Evolutionary conservation across 2,329 filamentous ascomycete species (phyloP).

Genomic region (Escovopsis sp.): DNA sequence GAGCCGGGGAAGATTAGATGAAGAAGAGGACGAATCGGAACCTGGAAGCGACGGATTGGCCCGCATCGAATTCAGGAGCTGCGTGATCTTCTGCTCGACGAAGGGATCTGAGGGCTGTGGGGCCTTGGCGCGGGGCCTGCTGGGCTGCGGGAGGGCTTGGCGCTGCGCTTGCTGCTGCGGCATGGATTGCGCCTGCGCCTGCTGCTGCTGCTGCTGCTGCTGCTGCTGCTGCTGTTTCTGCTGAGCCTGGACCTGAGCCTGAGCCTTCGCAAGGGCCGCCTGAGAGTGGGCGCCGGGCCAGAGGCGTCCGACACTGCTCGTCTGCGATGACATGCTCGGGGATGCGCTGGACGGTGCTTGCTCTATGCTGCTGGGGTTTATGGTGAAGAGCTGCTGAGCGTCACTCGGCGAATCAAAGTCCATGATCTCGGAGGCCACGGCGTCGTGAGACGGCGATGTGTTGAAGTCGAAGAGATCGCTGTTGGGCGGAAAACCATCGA

Average conservation of each 20-base stretch:
- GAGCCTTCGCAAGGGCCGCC: constrained; percentile 62
- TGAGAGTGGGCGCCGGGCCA: constrained; percentile 93
- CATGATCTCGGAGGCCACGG: constrained; percentile 49
- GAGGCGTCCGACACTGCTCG: constrained; percentile 52
- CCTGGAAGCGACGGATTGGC: constrained; percentile 48
- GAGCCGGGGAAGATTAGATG: constrained; percentile 55
- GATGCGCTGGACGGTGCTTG: constrained; percentile 35
- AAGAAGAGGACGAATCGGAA: constrained; percentile 27
- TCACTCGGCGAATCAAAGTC: constrained; percentile 30
- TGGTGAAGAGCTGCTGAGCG: constrained; percentile 45
- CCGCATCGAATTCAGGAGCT: constrained; percentile 84
- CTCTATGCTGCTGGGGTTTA: constrained; percentile 64
- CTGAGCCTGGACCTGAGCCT: constrained; percentile 49
- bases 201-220: constrained; percentile 33
- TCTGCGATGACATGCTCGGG: constrained; percentile 34
- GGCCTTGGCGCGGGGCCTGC: constrained; percentile 35
- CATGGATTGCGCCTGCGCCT: constrained; percentile 15
- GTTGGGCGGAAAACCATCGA: constrained; percentile 42
- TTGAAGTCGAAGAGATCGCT: constrained; percentile 62
- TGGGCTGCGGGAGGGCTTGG: constrained; percentile 30
- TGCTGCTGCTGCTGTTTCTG: constrained; percentile 44
- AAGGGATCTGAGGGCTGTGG: constrained; percentile 48
- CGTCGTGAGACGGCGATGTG: constrained; percentile 45
- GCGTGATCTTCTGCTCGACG: constrained; percentile 85
- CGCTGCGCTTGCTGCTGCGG: constrained; percentile 31